A percentile compares a stretch with the other conserved stretches of the same genome.
phyloP scores from a whole-genome alignment of 208 protist genomes.

The Polymyxa betae region DNA sequence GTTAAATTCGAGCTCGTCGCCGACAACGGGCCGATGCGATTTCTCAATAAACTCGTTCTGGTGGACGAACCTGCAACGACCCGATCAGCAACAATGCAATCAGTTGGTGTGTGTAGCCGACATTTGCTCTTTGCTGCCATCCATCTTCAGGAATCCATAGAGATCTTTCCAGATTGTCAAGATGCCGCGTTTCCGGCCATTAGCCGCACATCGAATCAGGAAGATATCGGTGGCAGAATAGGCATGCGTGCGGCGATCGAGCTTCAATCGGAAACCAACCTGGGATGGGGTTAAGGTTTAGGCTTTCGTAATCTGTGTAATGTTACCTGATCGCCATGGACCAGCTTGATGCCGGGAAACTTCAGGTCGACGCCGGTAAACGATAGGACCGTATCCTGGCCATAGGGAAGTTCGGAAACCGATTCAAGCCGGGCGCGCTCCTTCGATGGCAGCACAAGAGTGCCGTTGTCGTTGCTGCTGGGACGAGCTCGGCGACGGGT shows the following conservation, averaged over 20 bases:
- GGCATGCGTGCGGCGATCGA: not conserved
- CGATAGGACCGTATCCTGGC: not conserved
- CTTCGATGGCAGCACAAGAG: not conserved
- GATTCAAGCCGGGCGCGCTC: not conserved
- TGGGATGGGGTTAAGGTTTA: too few relatives aligned
- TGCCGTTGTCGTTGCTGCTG: conserved; percentile 4
- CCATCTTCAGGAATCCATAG: conserved; percentile 42
- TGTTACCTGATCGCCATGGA: conserved; percentile 33
- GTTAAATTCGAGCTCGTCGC: conserved; percentile 53
- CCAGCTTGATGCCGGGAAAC: conserved; percentile 41
- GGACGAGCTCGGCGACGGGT: conserved; percentile 20
- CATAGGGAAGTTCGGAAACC: not conserved
- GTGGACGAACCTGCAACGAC: too few relatives aligned
- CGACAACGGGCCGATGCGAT: conserved; percentile 24
- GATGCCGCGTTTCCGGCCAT: not conserved
- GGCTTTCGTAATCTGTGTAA: too few relatives aligned
- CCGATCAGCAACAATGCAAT: too few relatives aligned
- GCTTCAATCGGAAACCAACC: conserved; percentile 44
- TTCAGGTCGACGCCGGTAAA: conserved; percentile 50
- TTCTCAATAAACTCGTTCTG: conserved; percentile 50
- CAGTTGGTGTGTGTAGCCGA: too few relatives aligned
- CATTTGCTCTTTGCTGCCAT: conserved; percentile 13
- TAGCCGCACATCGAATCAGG: not conserved
- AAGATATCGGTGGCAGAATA: conserved; percentile 24
- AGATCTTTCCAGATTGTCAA: conserved; percentile 41